Evolutionary conservation across 202 grass and related monocot species (phyloP).

Genomic region (Panicum virgatum): DNA sequence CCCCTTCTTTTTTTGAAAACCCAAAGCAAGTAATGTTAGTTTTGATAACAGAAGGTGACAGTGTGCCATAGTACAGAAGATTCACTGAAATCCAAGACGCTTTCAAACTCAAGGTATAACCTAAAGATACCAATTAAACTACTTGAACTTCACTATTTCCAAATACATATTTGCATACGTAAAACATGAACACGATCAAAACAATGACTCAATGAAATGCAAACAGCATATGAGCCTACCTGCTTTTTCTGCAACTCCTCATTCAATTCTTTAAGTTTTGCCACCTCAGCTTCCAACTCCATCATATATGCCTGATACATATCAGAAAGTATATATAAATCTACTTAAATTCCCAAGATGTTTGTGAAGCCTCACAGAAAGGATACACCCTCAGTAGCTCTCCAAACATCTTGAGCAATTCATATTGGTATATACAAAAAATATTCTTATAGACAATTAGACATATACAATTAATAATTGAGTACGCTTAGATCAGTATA

Average conservation of each 20-base stretch:
- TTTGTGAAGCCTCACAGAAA: conserved; percentile 7
- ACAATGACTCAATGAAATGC: conserved; percentile 4
- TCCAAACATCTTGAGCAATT: not conserved
- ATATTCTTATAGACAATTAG: not conserved
- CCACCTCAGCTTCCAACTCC: conserved; percentile 95
- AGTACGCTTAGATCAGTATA: not conserved
- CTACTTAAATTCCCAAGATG: not conserved
- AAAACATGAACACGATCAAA: not conserved
- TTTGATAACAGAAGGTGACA: not conserved
- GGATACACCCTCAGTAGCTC: not conserved
- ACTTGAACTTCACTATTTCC: not conserved
- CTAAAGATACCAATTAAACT: not conserved
- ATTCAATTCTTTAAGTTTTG: conserved; percentile 88
- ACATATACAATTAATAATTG: not conserved
- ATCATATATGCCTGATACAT: conserved; percentile 73
- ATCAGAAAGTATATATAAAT: not conserved
- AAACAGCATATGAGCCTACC: conserved; percentile 33
- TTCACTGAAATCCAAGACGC: not conserved
- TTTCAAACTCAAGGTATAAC: not conserved
- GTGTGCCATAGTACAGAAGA: not conserved
- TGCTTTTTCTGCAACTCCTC: conserved; percentile 85
- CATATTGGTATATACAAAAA: not conserved
- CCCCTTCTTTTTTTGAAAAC: not conserved
- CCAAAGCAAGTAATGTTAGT: not conserved
- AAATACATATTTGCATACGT: not conserved